These are phyloP conservation scores for Malus sylvestris DNA, from an alignment of 306 rosid genomes.

Conservation along the genomic window DNA sequence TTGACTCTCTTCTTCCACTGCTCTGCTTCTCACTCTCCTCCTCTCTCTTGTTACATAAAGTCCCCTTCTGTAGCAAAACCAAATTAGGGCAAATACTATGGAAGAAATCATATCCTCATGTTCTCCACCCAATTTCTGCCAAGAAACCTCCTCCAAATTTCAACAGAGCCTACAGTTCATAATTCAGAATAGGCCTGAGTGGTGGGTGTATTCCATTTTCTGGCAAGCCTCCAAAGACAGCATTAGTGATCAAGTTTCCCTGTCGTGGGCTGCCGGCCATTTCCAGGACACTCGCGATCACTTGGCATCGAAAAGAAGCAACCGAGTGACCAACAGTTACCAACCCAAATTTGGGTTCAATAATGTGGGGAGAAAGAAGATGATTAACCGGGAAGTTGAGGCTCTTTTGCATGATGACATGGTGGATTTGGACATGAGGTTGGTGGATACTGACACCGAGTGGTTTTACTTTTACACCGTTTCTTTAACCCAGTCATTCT, in stretches of 20 bases:
- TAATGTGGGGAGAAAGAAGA: background rate
- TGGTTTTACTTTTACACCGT: constrained; percentile 23
- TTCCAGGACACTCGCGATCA: background rate
- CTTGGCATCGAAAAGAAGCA: background rate
- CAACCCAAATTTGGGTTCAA: background rate
- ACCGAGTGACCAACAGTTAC: background rate
- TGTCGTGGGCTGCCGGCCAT: background rate
- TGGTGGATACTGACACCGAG: background rate
- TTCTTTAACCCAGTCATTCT: constrained; percentile 12
- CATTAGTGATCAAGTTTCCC: background rate
- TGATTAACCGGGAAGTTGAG: background rate
- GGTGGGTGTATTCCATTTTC: background rate
- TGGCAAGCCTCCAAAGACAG: background rate
- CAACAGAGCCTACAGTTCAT: background rate
- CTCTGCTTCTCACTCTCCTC: background rate
- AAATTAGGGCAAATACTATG: background rate
- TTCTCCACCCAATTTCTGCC: background rate
- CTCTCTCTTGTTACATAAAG: background rate
- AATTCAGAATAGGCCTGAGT: background rate
- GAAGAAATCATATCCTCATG: background rate
- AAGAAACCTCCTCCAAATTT: background rate
- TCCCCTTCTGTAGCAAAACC: background rate
- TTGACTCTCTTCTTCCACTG: background rate
- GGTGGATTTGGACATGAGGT: background rate
- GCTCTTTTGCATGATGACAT: background rate